Evolutionary conservation across 495 filamentous ascomycete species (phyloP).

Genomic region (Arthonia radiata): DNA sequence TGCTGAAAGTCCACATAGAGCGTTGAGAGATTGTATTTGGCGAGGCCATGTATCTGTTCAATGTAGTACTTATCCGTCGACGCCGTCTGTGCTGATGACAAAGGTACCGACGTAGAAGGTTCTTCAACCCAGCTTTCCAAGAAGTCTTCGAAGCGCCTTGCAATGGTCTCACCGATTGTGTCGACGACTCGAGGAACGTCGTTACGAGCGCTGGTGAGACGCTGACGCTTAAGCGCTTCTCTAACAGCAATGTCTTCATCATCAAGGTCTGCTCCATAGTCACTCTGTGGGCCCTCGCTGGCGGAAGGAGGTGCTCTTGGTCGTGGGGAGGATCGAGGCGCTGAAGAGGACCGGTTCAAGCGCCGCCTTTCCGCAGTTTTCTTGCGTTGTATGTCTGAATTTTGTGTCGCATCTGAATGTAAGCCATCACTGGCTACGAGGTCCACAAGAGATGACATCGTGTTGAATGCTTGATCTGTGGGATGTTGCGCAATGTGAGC

Average conservation of each 20-base stretch:
- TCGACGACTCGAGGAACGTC: slow-evolving; percentile 70
- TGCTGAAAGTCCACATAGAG: slow-evolving; percentile 94
- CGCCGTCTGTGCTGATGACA: slow-evolving; percentile 39
- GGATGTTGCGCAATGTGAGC: no score
- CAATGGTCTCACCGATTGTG: slow-evolving; percentile 60
- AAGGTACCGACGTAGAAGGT: slow-evolving; percentile 43
- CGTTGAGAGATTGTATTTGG: slow-evolving; percentile 67
- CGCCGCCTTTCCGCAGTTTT: no score
- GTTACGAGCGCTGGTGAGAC: slow-evolving; percentile 32
- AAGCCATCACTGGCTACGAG: no score
- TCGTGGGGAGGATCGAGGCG: slow-evolving; percentile 29
- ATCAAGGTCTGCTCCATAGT: slow-evolving; percentile 39
- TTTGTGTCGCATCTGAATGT: no score
- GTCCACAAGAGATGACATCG: no score
- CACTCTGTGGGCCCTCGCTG: slow-evolving; percentile 35
- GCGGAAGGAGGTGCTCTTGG: slow-evolving; percentile 41
- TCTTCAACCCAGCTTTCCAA: slow-evolving; percentile 73
- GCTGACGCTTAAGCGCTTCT: slow-evolving; percentile 27
- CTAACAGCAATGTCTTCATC: slow-evolving; percentile 33
- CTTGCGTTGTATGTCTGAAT: no score
- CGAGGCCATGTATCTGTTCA: slow-evolving; percentile 79
- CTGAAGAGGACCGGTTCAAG: no score
- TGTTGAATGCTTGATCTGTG: no score
- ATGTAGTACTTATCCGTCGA: slow-evolving; percentile 81
- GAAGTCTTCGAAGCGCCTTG: slow-evolving; percentile 65